Evolutionary conservation across 805 yeast genomes (phyloP).

Genomic region (Candida vartiovaarae): DNA sequence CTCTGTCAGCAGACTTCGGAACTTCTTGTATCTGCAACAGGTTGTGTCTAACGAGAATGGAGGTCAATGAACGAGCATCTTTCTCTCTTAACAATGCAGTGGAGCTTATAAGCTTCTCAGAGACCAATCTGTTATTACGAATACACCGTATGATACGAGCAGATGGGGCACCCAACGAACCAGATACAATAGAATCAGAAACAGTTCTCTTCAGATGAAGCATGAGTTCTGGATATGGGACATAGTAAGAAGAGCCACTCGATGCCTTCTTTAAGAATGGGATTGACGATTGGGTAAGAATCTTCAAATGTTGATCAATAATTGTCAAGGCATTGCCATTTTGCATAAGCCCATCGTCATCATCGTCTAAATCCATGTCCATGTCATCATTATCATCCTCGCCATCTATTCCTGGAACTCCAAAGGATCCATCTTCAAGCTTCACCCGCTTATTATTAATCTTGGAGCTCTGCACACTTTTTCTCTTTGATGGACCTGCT

Average conservation of each 20-base stretch:
- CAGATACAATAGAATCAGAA: constrained; percentile 50
- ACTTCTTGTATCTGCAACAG: constrained; percentile 87
- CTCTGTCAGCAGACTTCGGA: constrained; percentile 85
- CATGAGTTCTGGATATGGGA: constrained; percentile 52
- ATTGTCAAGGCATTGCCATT: constrained; percentile 21
- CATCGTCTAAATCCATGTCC: constrained; percentile 24
- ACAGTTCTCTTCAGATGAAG: constrained; percentile 40
- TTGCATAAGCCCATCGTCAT: constrained; percentile 25
- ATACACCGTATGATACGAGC: constrained; percentile 74
- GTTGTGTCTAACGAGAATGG: constrained; percentile 59
- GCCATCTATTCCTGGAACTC: constrained; percentile 13
- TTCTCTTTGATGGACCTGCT: constrained; percentile 32
- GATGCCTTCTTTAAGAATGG: constrained; percentile 53
- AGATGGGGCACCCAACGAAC: constrained; percentile 59
- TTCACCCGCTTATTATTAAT: constrained; percentile 32
- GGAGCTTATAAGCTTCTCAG: constrained; percentile 77
- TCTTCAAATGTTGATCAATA: constrained; percentile 60
- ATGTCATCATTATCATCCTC: constrained; percentile 20
- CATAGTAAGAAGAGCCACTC: constrained; percentile 47
- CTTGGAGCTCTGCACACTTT: constrained; percentile 7
- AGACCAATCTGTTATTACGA: constrained; percentile 60
- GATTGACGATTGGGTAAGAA: constrained; percentile 47
- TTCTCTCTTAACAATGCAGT: constrained; percentile 71
- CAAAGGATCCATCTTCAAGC: constrained; percentile 32
- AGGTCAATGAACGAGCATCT: constrained; percentile 65